Evolutionary conservation across 2,329 filamentous ascomycete species (phyloP).

Genomic region (Phialophora verrucosa): DNA sequence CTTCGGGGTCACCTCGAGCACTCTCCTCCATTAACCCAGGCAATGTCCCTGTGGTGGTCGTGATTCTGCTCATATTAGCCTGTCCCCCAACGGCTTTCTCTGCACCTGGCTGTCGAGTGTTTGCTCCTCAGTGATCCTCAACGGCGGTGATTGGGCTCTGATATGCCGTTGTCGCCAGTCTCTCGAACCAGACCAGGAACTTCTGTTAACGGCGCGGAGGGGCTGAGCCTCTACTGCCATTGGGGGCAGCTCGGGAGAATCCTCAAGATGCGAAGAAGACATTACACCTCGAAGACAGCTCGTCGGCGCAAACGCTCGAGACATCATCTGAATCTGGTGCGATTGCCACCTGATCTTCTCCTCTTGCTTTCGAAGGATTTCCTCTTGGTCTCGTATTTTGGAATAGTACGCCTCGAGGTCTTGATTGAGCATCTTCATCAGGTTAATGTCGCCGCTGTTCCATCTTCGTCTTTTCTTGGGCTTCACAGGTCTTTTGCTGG

Average conservation of each 20-base stretch:
- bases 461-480: conserved; percentile 30
- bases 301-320: conserved; percentile 30
- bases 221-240: conserved; percentile 7
- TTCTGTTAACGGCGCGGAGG: neutral
- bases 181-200: neutral
- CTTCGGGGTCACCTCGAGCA: neutral
- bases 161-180: conserved; percentile 7
- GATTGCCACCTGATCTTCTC: conserved; percentile 30
- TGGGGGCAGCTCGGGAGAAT: conserved; percentile 12
- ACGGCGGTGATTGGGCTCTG: neutral
- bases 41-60: neutral
- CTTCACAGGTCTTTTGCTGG: conserved; percentile 3
- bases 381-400: conserved; percentile 31
- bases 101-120: neutral
- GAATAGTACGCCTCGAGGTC: conserved; percentile 30
- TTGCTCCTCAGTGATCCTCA: neutral
- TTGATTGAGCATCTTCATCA: conserved; percentile 27
- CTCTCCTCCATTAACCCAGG: neutral
- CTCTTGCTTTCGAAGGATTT: conserved; percentile 25
- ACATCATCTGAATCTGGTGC: conserved; percentile 33
- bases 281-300: conserved; percentile 21
- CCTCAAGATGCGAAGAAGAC: conserved; percentile 9
- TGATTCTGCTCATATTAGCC: neutral
- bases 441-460: conserved; percentile 33
- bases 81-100: neutral